Evolutionary conservation across 2,329 filamentous ascomycete species (phyloP), one percentile per base, ranked within the genome.

Genomic region (Curvularia verruculosa): DNA sequence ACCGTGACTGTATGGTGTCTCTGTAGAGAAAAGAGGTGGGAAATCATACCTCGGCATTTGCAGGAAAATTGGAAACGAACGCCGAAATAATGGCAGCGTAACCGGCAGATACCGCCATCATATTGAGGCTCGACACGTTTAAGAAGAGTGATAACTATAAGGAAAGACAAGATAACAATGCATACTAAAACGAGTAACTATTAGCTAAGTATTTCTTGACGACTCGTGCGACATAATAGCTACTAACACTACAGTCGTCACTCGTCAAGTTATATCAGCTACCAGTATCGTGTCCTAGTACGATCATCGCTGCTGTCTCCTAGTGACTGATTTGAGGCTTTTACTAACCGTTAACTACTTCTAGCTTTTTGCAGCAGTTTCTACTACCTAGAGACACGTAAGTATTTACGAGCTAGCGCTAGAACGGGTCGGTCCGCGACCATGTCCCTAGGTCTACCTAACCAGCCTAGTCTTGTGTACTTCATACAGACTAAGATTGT

Each of bases 401-500:
- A 49, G 57, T 64, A 55, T 26, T 39, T 54, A 54, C 59, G 31
- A 64, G 59, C 54, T 54, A 60, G 61, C 61, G 58, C 54, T 61
- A 59, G 53, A 65, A 58, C 36, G 60, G 56, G 29, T 61, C 61
- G 15, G 58, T 60, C 37, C 56, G 52, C 9, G 56, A 52, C 56
- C 70, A 67, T 5, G 63, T 56, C 34, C 60, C 67, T 29, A 67
- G 67, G 49, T 76, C 74, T 8, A 72, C 61, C 74, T 59, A n/a
- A 77, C 47, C 13, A 77, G 60, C 45, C 74, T 65, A 9, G 73
- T 76, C 26, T 75, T 72, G 52, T 75, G 73, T 29, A 63, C 66
- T 58, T 77, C 71, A 43, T 66, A 59, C 10, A 72, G 52, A 10
- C 58, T 72, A 23, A 73, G 60, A 40, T 74, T 67, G 12, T 65